Conservation (phyloP, 2,329 filamentous ascomycete species). For the Cladophialophora chaetospira region DNA sequence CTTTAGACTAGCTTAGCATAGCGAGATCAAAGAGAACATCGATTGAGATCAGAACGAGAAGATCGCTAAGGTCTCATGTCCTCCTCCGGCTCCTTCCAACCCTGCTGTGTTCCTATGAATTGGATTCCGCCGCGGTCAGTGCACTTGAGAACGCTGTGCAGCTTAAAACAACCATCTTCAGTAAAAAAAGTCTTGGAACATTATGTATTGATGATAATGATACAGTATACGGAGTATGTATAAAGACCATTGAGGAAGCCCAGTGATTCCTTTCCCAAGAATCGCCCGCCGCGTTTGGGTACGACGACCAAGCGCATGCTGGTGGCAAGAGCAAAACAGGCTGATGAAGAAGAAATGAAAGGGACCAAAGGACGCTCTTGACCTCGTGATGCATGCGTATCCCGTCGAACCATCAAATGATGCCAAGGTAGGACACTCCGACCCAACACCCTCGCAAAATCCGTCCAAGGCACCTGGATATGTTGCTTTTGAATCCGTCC, state of each 20-base stretch:
- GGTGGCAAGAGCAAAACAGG: neutral
- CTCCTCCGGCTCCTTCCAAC: too few relatives aligned
- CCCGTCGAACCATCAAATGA: neutral
- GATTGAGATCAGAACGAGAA: conserved; percentile 2
- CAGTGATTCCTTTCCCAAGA: neutral
- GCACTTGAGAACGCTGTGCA: too few relatives aligned
- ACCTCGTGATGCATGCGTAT: neutral
- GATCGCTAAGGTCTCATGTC: too few relatives aligned
- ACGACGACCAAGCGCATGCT: neutral
- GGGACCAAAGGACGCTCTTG: too few relatives aligned
- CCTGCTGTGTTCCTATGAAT: neutral
- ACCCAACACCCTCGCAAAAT: neutral
- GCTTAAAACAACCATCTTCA: too few relatives aligned
- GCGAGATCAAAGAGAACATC: conserved; percentile 13
- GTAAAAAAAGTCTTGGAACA: too few relatives aligned
- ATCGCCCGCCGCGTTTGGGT: neutral
- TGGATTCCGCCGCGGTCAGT: too few relatives aligned
- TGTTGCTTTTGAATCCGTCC: too few relatives aligned
- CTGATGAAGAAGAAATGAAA: neutral
- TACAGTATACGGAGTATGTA: neutral
- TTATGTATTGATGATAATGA: too few relatives aligned
- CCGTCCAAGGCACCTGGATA: neutral
- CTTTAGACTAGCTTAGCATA: conserved; percentile 18
- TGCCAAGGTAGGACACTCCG: neutral
- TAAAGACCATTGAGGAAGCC: neutral